A percentile compares a stretch with the other conserved stretches of the same genome.
These are phyloP conservation scores for Haplosporangium gracile DNA, from an alignment of 192 early-diverging fungal species.

Conservation along the genomic window DNA sequence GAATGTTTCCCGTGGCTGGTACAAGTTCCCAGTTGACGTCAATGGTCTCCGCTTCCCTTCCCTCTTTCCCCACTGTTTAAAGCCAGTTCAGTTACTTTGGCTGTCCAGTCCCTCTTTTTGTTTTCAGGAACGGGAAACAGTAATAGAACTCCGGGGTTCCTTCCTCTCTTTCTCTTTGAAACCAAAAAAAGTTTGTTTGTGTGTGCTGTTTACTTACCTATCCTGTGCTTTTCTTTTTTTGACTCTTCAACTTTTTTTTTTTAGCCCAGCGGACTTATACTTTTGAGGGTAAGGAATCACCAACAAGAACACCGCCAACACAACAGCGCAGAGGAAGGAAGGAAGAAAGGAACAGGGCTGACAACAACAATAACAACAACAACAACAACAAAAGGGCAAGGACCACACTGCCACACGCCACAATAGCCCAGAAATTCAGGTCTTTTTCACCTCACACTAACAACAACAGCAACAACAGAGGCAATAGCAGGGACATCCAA, in stretches of 20 bases:
- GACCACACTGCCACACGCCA: background rate
- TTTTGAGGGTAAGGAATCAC: constrained; percentile 13
- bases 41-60: background rate
- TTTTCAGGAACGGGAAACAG: background rate
- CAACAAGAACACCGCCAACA: background rate
- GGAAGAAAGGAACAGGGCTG: background rate
- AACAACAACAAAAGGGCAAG: background rate
- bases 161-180: background rate
- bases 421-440: background rate
- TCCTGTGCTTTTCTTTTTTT: background rate
- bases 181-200: background rate
- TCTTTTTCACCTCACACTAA: background rate
- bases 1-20: background rate
- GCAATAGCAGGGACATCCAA: background rate
- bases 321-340: background rate
- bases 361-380: background rate
- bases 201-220: background rate
- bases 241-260: background rate
- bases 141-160: background rate
- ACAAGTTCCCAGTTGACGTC: background rate
- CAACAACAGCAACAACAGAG: background rate
- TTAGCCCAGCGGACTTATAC: constrained; percentile 22
- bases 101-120: background rate
- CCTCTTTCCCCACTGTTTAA: background rate
- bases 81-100: background rate